A percentile compares a stretch with the other conserved stretches of the same genome.
Evolutionary conservation across 2,329 filamentous ascomycete genomes (phyloP).

Genomic region (Calonectria crousiana): DNA sequence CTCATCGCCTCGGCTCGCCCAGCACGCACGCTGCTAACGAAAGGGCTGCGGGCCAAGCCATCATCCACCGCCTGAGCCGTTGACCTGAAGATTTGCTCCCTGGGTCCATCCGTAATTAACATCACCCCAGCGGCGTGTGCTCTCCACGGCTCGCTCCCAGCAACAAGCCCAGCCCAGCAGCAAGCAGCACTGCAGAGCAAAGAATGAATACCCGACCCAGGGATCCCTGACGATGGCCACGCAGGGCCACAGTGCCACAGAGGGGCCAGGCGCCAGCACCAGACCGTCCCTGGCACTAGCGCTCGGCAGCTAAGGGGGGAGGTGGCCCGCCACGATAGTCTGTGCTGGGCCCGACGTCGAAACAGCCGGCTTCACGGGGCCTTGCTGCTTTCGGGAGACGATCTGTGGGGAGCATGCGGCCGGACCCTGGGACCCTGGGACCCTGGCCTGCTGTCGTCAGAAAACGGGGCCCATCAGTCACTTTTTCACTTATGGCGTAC

Average conservation of each 20-base stretch:
- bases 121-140: neutral
- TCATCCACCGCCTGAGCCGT: neutral
- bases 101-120: neutral
- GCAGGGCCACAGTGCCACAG: neutral
- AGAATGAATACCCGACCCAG: neutral
- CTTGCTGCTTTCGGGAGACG: conserved; percentile 27
- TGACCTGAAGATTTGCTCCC: conserved; percentile 3
- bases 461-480: neutral
- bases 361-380: conserved; percentile 34
- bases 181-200: neutral
- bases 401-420: conserved; percentile 17
- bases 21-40: neutral
- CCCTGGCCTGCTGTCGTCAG: neutral
- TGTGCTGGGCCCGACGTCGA: conserved; percentile 27
- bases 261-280: neutral
- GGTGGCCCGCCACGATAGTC: conserved; percentile 17
- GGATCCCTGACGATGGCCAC: neutral
- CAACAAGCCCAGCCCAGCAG: neutral
- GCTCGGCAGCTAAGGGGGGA: conserved; percentile 22
- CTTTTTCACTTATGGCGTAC: neutral
- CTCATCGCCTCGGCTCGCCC: neutral
- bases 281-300: conserved; percentile 6
- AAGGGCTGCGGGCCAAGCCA: neutral
- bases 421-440: neutral
- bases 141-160: neutral